Percentiles rank a stretch among this genome's conserved stretches.
These are phyloP conservation scores for Podospora tetraspora DNA, from an alignment of 495 filamentous ascomycete genomes.

Conservation along the genomic window DNA sequence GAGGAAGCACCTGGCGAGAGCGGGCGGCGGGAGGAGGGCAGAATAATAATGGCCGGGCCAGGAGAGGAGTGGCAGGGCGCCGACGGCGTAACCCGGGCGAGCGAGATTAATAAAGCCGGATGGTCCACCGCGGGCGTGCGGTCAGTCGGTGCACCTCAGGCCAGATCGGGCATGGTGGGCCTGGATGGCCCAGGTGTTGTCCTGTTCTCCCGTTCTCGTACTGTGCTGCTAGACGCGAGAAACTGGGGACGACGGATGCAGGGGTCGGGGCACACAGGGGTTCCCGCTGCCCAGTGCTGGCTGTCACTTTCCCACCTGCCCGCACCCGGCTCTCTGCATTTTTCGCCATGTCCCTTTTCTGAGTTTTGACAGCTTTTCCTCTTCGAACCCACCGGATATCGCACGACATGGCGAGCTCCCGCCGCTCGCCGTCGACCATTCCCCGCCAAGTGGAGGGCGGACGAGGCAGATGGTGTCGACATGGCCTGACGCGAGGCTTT, in stretches of 20 bases:
- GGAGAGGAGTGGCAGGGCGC: constrained; percentile 10
- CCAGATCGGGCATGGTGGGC: constrained; percentile 16
- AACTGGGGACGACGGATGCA: background rate
- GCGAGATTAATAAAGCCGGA: constrained; percentile 29
- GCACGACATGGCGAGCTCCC: background rate
- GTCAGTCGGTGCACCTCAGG: constrained; percentile 17
- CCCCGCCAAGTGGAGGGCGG: background rate
- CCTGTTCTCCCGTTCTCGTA: no score
- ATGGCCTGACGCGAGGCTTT: background rate
- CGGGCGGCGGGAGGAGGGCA: background rate
- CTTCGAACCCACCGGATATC: background rate
- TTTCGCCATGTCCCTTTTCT: background rate
- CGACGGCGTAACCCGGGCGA: constrained; percentile 18
- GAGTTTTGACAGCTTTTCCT: background rate
- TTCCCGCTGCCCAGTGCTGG: background rate
- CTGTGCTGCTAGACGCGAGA: background rate
- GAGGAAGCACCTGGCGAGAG: background rate
- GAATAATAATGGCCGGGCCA: constrained; percentile 4
- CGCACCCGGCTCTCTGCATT: background rate
- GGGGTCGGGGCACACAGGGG: background rate
- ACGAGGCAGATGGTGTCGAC: background rate
- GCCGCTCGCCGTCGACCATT: background rate
- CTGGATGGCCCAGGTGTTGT: no score
- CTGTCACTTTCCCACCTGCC: background rate
- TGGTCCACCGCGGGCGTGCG: constrained; percentile 9